phyloP scores from a whole-genome alignment of 208 protist species.

The Leishmania martiniquensis region DNA sequence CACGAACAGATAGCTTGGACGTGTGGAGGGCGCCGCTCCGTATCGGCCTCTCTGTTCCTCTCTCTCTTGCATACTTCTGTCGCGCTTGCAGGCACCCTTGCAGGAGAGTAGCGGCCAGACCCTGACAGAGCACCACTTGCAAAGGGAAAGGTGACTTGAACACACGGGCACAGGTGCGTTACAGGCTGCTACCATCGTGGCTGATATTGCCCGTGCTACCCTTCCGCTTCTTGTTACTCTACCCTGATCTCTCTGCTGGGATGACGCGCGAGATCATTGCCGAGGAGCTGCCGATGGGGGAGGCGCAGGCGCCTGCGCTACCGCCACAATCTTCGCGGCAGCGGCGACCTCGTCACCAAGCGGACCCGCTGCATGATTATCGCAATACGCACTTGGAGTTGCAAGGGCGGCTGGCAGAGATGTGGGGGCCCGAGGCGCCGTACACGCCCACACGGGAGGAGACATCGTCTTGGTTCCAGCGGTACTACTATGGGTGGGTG shows the following conservation, averaged over 20 bases:
- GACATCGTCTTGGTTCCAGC: constrained; percentile 35
- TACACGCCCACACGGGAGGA: constrained; percentile 48
- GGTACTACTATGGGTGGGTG: constrained; percentile 56
- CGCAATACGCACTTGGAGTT: constrained; percentile 13
- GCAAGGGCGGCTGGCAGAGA: constrained; percentile 25
- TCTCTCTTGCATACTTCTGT: too few species aligned
- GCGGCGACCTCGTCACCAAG: not conserved
- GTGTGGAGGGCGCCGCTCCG: too few species aligned
- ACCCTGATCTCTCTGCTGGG: not conserved
- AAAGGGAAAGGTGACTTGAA: too few species aligned
- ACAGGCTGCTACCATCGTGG: not conserved
- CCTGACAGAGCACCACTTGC: too few species aligned
- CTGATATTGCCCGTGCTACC: not conserved
- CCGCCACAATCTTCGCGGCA: not conserved
- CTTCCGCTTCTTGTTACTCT: not conserved
- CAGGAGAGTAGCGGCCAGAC: too few species aligned
- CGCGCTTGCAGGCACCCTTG: too few species aligned
- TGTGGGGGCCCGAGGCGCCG: constrained; percentile 55
- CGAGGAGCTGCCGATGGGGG: constrained; percentile 18
- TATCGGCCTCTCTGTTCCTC: too few species aligned
- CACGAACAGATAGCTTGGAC: too few species aligned
- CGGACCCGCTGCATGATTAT: constrained; percentile 18
- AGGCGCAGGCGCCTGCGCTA: not conserved
- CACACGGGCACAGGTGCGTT: not conserved
- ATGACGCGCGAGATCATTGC: constrained; percentile 1